Base-by-base conservation (phyloP, 2,329 filamentous ascomycete species). In the Calonectria hongkongensis region DNA sequence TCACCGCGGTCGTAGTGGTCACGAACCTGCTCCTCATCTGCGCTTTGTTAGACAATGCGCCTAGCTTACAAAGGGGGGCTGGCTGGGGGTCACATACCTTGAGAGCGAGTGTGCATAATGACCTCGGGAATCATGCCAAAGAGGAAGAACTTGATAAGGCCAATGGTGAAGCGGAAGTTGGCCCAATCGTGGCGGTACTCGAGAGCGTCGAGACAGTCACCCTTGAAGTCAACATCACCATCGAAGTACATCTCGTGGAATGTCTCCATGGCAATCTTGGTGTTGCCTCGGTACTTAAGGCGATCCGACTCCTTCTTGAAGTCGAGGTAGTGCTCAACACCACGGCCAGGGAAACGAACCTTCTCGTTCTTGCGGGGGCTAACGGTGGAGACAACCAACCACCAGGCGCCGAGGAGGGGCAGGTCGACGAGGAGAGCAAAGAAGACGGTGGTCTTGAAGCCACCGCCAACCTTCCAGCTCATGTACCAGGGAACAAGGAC, bases 201-300 rank as follows among this genome's bases (percentile, higher is more conserved):
- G 85, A 98, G 87, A 60, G 94, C 89, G 82, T 98, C 96, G 75
- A 98, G 90, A 81, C 90, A 91, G 85, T 98, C 97, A 71, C 95
- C 96, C 85, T 98, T 98, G 90, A 98, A 96, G 79, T 98, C 95
- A 75, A 98, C 95, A 71, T 98, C 92, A 72, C 95, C 95, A 82
- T 97, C 94, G 86, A 98, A 98, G 89, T 98, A 98, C 94, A 96
- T 98, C 86, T 98, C 96, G 83, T 97, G 93, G 89, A 98, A 98
- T 28, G 95, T 97, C 88, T 98, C 93, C 89, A 97, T 93, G 68
- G 95, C 93, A 73, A 97, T 95, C 87, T 94, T 96, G 87, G 90
- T 94, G 84, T 89, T 90, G 84, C 94, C 94, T 78, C 90, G 89
- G 87, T 95, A 97, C 86, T 92, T 95, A 80, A 84, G 82, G 81